Conservation (phyloP, 345 rosid species). For the Syzygium jambos region DNA sequence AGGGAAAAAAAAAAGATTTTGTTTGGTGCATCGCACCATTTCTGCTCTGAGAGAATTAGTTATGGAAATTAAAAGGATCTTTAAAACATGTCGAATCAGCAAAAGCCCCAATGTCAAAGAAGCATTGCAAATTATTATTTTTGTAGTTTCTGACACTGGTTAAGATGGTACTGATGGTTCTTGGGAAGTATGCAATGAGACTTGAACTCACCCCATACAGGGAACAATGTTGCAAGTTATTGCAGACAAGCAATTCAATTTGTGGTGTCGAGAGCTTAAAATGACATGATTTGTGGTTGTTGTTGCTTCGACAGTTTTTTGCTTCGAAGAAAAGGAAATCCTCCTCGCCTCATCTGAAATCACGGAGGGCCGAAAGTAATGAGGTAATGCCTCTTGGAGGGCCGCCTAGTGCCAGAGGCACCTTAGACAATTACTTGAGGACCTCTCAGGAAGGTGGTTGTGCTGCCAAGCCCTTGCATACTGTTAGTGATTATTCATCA, state of each 20-base stretch:
- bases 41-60: background rate
- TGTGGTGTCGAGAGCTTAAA: background rate
- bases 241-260: background rate
- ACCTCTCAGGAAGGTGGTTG: constrained; percentile 29
- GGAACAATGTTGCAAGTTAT: background rate
- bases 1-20: background rate
- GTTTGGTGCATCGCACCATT: background rate
- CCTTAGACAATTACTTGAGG: constrained; percentile 53
- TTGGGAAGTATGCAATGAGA: background rate
- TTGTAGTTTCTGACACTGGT: background rate
- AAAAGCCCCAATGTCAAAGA: background rate
- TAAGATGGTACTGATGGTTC: background rate
- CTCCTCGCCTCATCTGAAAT: constrained; percentile 51
- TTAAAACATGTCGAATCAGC: background rate
- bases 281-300: background rate
- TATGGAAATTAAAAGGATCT: background rate
- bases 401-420: constrained; percentile 66
- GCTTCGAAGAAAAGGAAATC: constrained; percentile 75
- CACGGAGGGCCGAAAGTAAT: constrained; percentile 41
- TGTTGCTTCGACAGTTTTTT: constrained; percentile 44
- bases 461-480: constrained; percentile 1
- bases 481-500: constrained; percentile 10
- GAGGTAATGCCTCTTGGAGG: constrained; percentile 34
- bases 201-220: background rate
- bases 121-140: background rate